These are phyloP conservation scores for Suillus variegatus DNA, from an alignment of 768 basidiomycete genomes.

Conservation along the genomic window DNA sequence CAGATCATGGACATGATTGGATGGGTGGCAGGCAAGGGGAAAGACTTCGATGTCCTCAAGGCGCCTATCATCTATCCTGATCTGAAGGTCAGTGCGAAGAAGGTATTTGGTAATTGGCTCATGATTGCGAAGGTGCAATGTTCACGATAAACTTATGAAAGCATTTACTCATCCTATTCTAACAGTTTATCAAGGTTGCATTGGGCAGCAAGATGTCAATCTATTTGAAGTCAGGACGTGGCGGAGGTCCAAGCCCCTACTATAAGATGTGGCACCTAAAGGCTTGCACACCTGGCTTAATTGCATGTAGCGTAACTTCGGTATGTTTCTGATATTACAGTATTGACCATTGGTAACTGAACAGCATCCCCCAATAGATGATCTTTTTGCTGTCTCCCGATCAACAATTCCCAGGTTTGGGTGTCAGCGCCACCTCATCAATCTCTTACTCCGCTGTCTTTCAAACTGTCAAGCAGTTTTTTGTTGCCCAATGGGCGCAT, in stretches of 20 bases:
- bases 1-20: neutral
- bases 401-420: neutral
- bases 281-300: constrained; percentile 1
- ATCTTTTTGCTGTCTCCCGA: constrained; percentile 8
- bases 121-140: constrained; percentile 4
- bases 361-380: neutral
- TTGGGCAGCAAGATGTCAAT: constrained; percentile 7
- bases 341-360: neutral
- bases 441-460: constrained; percentile 8
- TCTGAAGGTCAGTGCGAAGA: neutral
- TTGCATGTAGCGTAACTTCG: constrained; percentile 2
- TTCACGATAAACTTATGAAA: neutral
- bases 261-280: neutral
- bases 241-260: neutral
- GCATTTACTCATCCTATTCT: neutral
- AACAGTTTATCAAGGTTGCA: constrained; percentile 8
- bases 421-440: neutral
- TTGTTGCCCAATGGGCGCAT: neutral
- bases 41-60: neutral
- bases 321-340: neutral
- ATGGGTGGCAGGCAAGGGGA: neutral
- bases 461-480: neutral
- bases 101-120: constrained; percentile 4
- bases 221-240: neutral
- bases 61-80: constrained; percentile 7